These are phyloP conservation scores for Camptophora hylomeconis DNA, from an alignment of 2,329 filamentous ascomycete genomes.

Conservation along the genomic window DNA sequence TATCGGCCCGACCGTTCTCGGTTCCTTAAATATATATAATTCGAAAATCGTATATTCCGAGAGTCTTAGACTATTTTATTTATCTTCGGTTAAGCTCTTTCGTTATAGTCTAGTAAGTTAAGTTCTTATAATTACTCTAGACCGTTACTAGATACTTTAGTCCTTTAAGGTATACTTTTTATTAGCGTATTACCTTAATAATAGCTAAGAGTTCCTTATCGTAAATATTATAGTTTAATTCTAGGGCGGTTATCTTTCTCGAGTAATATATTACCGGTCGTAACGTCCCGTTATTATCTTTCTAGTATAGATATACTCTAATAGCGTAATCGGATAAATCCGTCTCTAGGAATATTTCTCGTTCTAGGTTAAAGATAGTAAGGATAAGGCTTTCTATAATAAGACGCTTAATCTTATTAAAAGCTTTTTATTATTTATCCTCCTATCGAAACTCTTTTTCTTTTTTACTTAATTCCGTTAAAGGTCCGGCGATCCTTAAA, in stretches of 20 bases:
- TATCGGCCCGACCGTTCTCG: constrained; percentile 8
- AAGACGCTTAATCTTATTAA: constrained; percentile 4
- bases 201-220: constrained; percentile 13
- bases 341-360: constrained; percentile 5
- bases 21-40: constrained; percentile 8
- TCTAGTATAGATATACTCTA: constrained; percentile 4
- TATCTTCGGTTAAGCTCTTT: constrained; percentile 7
- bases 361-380: constrained; percentile 5
- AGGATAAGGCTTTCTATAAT: constrained; percentile 5
- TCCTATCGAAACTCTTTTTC: constrained; percentile 2
- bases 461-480: constrained; percentile 5
- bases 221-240: constrained; percentile 13
- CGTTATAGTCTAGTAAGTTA: constrained; percentile 9
- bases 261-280: constrained; percentile 9
- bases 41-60: constrained; percentile 8
- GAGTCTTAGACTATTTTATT: constrained; percentile 4
- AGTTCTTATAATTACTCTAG: constrained; percentile 9
- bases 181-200: constrained; percentile 9
- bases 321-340: constrained; percentile 6
- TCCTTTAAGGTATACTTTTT: constrained; percentile 8
- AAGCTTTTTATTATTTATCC: constrained; percentile 2
- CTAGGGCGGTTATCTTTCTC: constrained; percentile 7
- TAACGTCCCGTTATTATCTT: constrained; percentile 4
- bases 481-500: constrained; percentile 7
- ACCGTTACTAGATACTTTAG: constrained; percentile 7